Conservation (phyloP, 1,284 basidiomycete species). For the Porodaedalea pini region DNA sequence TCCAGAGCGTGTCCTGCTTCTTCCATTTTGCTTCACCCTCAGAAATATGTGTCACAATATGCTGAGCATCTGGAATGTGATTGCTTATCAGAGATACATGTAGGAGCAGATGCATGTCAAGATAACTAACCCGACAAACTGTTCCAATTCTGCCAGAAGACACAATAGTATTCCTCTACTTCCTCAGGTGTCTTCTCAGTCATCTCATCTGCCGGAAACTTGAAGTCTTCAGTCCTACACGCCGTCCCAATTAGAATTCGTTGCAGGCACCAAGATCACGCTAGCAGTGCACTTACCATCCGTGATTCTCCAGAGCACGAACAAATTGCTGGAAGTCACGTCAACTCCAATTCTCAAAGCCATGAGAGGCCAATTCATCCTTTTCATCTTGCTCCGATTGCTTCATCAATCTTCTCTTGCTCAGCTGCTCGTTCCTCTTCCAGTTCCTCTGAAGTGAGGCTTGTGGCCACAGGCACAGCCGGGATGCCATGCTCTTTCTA, state of each 20-base stretch:
- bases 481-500: slow-evolving; percentile 71
- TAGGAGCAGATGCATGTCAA: neutral
- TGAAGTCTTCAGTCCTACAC: slow-evolving; percentile 66
- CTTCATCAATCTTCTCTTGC: slow-evolving; percentile 86
- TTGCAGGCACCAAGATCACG: slow-evolving; percentile 9
- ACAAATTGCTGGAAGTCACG: slow-evolving; percentile 94
- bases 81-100: neutral
- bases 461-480: slow-evolving; percentile 68
- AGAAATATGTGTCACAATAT: slow-evolving; percentile 75
- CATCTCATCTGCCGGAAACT: slow-evolving; percentile 81
- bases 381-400: slow-evolving; percentile 79
- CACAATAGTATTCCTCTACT: slow-evolving; percentile 76
- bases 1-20: slow-evolving; percentile 82
- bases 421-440: slow-evolving; percentile 80
- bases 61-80: slow-evolving; percentile 62
- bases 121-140: slow-evolving; percentile 69
- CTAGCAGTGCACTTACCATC: slow-evolving; percentile 63
- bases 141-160: slow-evolving; percentile 90
- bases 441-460: slow-evolving; percentile 80
- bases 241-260: neutral
- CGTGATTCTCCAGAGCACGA: slow-evolving; percentile 80
- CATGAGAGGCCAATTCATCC: slow-evolving; percentile 72
- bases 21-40: slow-evolving; percentile 85
- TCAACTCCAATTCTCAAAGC: slow-evolving; percentile 89
- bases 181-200: slow-evolving; percentile 83